Conservation (phyloP, 2,329 filamentous ascomycete species). For the Colletotrichum somersetense region DNA sequence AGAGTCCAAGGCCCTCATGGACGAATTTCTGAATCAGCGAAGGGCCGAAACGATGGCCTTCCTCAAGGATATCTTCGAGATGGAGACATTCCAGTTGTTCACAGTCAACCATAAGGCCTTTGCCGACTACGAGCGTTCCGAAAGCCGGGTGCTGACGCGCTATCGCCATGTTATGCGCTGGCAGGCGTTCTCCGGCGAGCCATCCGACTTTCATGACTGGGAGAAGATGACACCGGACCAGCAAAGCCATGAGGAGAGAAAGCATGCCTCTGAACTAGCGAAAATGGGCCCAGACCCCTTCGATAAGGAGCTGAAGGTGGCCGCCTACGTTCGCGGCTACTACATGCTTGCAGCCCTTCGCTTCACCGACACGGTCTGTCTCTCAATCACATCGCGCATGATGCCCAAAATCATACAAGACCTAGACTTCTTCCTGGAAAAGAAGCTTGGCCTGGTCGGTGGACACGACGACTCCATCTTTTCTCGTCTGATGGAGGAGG, state of each 20-base stretch:
- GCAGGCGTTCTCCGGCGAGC: constrained; percentile 53
- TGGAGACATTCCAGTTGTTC: constrained; percentile 68
- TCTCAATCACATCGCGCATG: constrained; percentile 63
- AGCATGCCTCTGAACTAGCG: constrained; percentile 56
- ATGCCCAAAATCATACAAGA: constrained; percentile 58
- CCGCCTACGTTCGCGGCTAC: constrained; percentile 75
- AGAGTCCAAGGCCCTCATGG: constrained; percentile 58
- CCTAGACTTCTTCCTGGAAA: constrained; percentile 59
- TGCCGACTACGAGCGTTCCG: constrained; percentile 58
- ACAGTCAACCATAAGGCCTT: constrained; percentile 68
- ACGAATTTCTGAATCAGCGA: constrained; percentile 58
- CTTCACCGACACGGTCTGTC: constrained; percentile 69
- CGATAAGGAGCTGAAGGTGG: constrained; percentile 69
- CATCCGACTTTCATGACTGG: constrained; percentile 52
- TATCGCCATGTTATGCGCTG: constrained; percentile 65
- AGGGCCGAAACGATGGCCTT: constrained; percentile 52
- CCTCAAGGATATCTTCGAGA: constrained; percentile 60
- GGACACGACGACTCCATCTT: constrained; percentile 50
- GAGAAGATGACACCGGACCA: constrained; percentile 64
- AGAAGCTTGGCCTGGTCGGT: constrained; percentile 57
- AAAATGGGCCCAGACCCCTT: constrained; percentile 71
- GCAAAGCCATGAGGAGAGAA: constrained; percentile 57
- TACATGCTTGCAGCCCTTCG: constrained; percentile 75
- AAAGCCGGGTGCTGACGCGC: constrained; percentile 59
- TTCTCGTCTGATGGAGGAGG: constrained; percentile 62